These are phyloP conservation scores for Yamadazyma siamensis DNA, from an alignment of 1,139 yeast species.

Conservation along the genomic window DNA sequence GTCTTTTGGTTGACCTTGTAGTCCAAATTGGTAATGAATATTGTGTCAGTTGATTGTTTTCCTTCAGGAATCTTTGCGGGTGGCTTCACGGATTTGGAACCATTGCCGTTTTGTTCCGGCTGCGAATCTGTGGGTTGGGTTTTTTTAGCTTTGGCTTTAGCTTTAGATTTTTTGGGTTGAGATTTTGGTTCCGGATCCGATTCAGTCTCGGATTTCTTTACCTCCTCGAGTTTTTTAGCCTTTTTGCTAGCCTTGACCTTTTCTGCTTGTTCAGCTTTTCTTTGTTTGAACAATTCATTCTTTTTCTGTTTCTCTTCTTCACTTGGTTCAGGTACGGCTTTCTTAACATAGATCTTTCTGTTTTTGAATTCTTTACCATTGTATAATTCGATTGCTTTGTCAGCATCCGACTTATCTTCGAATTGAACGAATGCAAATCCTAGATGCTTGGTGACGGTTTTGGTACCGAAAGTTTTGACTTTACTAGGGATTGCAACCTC, in stretches of 20 bases:
- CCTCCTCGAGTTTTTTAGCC: slow-evolving; percentile 1
- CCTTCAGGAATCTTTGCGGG: slow-evolving; percentile 45
- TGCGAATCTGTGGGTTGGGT: slow-evolving; percentile 3
- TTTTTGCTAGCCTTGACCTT: slow-evolving; percentile 7
- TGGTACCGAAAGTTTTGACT: slow-evolving; percentile 28
- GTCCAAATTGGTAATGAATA: slow-evolving; percentile 58
- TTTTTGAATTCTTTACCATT: slow-evolving; percentile 45
- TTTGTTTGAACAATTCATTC: slow-evolving; percentile 35
- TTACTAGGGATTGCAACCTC: slow-evolving; percentile 44
- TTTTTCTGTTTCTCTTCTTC: slow-evolving; percentile 43
- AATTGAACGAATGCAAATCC: slow-evolving; percentile 59
- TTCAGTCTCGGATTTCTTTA: background rate
- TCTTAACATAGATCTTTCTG: slow-evolving; percentile 47
- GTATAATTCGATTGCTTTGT: slow-evolving; percentile 41
- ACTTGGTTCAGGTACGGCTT: slow-evolving; percentile 52
- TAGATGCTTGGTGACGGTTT: slow-evolving; percentile 35
- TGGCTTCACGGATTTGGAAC: slow-evolving; percentile 13
- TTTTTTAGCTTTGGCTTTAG: slow-evolving; percentile 10
- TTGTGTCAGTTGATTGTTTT: slow-evolving; percentile 49
- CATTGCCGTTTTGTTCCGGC: slow-evolving; percentile 1
- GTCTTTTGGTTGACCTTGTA: slow-evolving; percentile 44
- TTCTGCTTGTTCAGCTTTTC: slow-evolving; percentile 15
- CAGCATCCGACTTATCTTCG: slow-evolving; percentile 45
- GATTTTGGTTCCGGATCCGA: background rate
- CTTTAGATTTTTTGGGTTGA: background rate